phyloP scores from a whole-genome alignment of 805 yeast species.

The Priceomyces fermenticarens region DNA sequence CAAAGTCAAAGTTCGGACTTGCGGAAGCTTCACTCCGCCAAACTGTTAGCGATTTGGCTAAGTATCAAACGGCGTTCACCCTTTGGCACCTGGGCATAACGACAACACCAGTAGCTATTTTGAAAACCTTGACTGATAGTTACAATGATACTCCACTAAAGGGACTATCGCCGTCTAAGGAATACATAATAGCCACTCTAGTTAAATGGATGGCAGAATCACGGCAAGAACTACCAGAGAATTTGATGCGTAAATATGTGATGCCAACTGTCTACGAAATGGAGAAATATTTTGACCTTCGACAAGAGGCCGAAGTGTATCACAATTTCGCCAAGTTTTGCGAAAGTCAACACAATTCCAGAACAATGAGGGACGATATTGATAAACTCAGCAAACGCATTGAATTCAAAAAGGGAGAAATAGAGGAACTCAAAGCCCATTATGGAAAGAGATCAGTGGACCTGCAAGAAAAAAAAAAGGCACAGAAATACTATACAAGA shows the following conservation, averaged over 20 bases:
- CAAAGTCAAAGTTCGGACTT: constrained; percentile 15
- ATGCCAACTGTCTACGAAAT: constrained; percentile 35
- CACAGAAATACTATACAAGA: constrained; percentile 50
- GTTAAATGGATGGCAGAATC: constrained; percentile 74
- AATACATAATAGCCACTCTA: constrained; percentile 39
- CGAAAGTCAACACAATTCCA: constrained; percentile 54
- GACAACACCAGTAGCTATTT: constrained; percentile 52
- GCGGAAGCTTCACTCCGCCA: constrained; percentile 8
- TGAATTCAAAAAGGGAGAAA: constrained; percentile 43
- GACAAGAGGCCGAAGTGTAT: constrained; percentile 44
- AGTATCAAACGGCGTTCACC: constrained; percentile 53
- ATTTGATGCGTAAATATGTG: constrained; percentile 57
- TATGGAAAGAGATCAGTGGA: constrained; percentile 38
- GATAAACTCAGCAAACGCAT: constrained; percentile 37
- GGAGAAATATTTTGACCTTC: constrained; percentile 8
- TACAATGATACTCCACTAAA: constrained; percentile 13
- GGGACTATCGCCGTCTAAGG: constrained; percentile 15
- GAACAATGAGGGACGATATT: constrained; percentile 44
- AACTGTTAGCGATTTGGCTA: constrained; percentile 20
- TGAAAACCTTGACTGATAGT: constrained; percentile 27
- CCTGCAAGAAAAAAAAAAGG: constrained; percentile 49
- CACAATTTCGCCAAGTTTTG: constrained; percentile 72
- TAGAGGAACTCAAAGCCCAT: constrained; percentile 46
- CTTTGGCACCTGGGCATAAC: constrained; percentile 65
- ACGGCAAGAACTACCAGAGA: constrained; percentile 60